Percentiles rank a stretch among this genome's conserved stretches.
Conservation (phyloP, 2,329 filamentous ascomycete genomes). For the Ambrosiella beaveri region DNA sequence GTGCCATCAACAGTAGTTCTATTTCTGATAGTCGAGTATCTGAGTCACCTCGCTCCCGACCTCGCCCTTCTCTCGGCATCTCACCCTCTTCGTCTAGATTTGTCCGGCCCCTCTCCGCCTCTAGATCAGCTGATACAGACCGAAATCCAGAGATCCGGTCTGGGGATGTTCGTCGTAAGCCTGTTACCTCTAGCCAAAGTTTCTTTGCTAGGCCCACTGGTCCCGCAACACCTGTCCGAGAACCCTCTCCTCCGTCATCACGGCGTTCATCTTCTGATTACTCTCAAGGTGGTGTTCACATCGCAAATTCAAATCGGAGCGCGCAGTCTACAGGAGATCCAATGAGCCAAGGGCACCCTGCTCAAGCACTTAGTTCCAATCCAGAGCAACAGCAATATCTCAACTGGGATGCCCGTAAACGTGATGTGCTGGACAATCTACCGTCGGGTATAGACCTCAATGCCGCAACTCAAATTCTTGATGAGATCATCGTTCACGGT, state of each 20-base stretch:
- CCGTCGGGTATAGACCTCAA: constrained; percentile 66
- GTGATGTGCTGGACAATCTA: constrained; percentile 54
- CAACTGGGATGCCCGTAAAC: constrained; percentile 14
- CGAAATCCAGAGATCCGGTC: constrained; percentile 1
- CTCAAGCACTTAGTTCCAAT: not conserved
- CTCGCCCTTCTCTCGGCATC: constrained; percentile 4
- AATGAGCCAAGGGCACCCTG: no score
- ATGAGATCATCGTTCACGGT: constrained; percentile 86
- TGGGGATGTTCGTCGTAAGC: constrained; percentile 10
- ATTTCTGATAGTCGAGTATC: constrained; percentile 1
- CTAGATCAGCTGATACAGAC: constrained; percentile 2
- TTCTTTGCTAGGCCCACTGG: not conserved
- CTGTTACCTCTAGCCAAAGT: constrained; percentile 1
- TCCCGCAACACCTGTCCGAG: not conserved
- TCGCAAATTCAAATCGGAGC: not conserved
- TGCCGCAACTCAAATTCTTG: constrained; percentile 80
- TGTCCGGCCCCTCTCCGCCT: not conserved
- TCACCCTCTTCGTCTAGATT: constrained; percentile 10
- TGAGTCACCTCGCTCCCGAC: constrained; percentile 1
- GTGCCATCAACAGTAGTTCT: constrained; percentile 24
- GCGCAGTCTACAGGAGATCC: not conserved
- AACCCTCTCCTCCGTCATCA: constrained; percentile 4
- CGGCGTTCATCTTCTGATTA: constrained; percentile 10
- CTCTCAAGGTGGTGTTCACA: constrained; percentile 2
- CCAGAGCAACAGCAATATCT: constrained; percentile 1